These are phyloP conservation scores for Suillus hirtellus DNA, from an alignment of 768 basidiomycete species.

Conservation along the genomic window DNA sequence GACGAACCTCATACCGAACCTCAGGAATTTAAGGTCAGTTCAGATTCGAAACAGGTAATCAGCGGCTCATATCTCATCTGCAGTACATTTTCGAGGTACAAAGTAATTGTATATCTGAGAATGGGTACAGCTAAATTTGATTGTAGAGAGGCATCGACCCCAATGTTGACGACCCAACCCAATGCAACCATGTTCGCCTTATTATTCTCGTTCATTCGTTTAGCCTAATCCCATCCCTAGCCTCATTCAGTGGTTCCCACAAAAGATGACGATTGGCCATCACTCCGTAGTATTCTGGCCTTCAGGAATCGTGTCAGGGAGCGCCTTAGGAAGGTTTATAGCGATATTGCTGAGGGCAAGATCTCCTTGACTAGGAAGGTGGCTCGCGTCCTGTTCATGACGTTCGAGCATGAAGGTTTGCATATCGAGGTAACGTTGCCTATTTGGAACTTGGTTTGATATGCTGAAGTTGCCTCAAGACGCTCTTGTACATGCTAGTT, in stretches of 20 bases:
- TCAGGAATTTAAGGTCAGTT: conserved; percentile 66
- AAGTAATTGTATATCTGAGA: not conserved
- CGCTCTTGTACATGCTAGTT: conserved; percentile 91
- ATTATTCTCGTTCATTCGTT: not conserved
- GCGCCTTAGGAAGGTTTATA: conserved; percentile 73
- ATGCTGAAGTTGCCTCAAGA: conserved; percentile 39
- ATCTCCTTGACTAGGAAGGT: conserved; percentile 58
- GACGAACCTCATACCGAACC: conserved; percentile 84
- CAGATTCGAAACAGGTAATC: conserved; percentile 7
- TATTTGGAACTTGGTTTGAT: conserved; percentile 3
- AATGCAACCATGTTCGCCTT: conserved; percentile 69
- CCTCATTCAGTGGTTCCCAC: conserved; percentile 87
- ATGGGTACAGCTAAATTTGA: conserved; percentile 3
- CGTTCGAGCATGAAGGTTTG: conserved; percentile 86
- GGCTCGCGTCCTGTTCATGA: conserved; percentile 86
- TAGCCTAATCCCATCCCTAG: conserved; percentile 39
- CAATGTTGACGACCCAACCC: conserved; percentile 83
- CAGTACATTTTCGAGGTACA: conserved; percentile 73
- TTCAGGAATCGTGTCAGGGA: conserved; percentile 79
- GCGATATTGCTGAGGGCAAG: conserved; percentile 58
- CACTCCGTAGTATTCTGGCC: conserved; percentile 61
- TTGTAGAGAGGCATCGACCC: conserved; percentile 93
- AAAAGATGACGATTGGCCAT: conserved; percentile 85
- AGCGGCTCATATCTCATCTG: conserved; percentile 11
- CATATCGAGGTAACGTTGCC: conserved; percentile 67